These are phyloP conservation scores for Stachybotrys chlorohalonatus DNA, from an alignment of 2,329 filamentous ascomycete genomes.

Conservation along the genomic window DNA sequence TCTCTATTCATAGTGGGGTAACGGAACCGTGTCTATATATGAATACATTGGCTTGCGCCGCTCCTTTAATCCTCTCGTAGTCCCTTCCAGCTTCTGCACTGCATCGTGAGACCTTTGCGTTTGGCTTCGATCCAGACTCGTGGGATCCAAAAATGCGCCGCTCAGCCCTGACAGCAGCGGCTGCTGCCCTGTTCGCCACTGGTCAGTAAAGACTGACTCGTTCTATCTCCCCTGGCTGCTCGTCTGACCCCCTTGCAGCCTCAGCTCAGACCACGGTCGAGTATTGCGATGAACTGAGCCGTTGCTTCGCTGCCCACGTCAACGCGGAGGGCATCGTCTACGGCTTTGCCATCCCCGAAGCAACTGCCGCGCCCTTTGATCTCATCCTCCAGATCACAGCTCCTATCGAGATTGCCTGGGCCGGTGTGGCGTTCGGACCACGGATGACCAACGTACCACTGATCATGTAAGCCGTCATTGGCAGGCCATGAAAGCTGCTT, in stretches of 20 bases:
- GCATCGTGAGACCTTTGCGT: not conserved
- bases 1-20: not conserved
- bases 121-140: not conserved
- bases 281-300: conserved; percentile 11
- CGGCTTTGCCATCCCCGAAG: conserved; percentile 27
- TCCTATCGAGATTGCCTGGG: conserved; percentile 30
- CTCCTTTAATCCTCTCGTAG: not conserved
- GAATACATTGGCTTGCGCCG: not conserved
- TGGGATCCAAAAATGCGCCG: not conserved
- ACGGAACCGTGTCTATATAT: not conserved
- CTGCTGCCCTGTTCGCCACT: not conserved
- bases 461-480: conserved; percentile 12
- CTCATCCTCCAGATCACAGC: conserved; percentile 32
- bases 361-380: conserved; percentile 23
- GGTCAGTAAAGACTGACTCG: not conserved
- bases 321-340: conserved; percentile 12
- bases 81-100: not conserved
- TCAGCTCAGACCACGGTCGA: not conserved
- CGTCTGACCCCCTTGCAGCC: not conserved
- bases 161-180: not conserved
- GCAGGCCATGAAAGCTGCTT: not conserved
- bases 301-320: conserved; percentile 10
- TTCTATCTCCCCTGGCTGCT: not conserved
- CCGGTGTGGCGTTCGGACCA: conserved; percentile 33
- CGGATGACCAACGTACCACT: conserved; percentile 35